Evolutionary conservation across 2,329 filamentous ascomycete species (phyloP).

Genomic region (Helicocarpus griseus): DNA sequence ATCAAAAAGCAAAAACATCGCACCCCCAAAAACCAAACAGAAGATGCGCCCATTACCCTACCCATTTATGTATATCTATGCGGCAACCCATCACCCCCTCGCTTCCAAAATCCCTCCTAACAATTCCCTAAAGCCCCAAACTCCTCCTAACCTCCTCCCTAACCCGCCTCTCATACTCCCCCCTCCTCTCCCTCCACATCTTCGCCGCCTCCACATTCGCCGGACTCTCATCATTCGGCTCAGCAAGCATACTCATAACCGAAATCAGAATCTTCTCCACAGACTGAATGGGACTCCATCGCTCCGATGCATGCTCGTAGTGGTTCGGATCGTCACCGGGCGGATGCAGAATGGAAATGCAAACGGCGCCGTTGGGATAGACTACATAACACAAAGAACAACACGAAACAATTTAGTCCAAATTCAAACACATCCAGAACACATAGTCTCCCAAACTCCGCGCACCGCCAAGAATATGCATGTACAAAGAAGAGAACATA

Average conservation of each 20-base stretch:
- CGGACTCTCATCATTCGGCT: constrained; percentile 90
- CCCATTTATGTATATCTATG: too few species aligned
- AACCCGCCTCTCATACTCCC: constrained; percentile 80
- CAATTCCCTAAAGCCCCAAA: constrained; percentile 52
- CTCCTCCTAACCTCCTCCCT: constrained; percentile 70
- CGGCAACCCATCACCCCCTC: too few species aligned
- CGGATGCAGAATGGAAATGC: constrained; percentile 93
- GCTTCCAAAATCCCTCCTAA: background rate
- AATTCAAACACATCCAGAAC: too few species aligned
- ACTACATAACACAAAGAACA: constrained; percentile 36
- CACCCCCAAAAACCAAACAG: background rate
- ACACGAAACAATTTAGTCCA: background rate
- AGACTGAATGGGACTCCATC: constrained; percentile 90
- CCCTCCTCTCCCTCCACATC: constrained; percentile 68
- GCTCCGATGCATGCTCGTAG: constrained; percentile 81
- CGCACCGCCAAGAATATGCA: too few species aligned
- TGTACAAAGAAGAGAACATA: too few species aligned
- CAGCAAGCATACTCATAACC: constrained; percentile 84
- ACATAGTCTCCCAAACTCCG: too few species aligned
- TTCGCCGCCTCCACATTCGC: constrained; percentile 91
- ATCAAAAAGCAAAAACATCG: background rate
- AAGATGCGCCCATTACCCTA: background rate
- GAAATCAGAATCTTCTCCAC: constrained; percentile 88
- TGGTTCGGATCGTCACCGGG: constrained; percentile 90
- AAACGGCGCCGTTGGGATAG: constrained; percentile 77